Base-by-base conservation (phyloP, 768 basidiomycete genomes). In the Boletus insuetus region DNA sequence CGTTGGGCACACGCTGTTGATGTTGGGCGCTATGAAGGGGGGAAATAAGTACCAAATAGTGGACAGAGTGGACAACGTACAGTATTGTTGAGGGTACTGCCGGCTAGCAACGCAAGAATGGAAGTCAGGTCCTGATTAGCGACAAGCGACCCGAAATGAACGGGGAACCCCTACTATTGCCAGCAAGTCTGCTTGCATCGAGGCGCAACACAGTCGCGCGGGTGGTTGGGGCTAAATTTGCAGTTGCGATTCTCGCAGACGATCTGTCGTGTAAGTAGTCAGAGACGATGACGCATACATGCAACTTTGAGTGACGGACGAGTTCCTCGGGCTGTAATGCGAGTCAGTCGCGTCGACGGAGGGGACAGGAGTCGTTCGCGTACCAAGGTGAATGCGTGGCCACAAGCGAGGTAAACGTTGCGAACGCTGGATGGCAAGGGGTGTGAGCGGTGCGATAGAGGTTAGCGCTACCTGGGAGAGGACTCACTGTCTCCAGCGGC, bases 211-310 rank as follows among this genome's bases (percentile, higher is more conserved):
- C 82, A 83, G 35, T 62, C 66, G 1, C 54, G 53, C 0, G 80
- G 79, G 57, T 85, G 84, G 50, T 68, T 72, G 0, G 82, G 75
- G 48, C 83, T 84, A 62, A 84, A 83, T 53, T 72, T 81, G 69
- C 85, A 86, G 43, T 69, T 71, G 32, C 59, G 56, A 52, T 66
- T 73, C 12, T 76, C 71, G 66, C 83, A 84, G 39, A 63, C 56
- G 41, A 82, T 67, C 83, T 84, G 64, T 38, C n/a, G 24, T n/a
- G 20, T 11, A 43, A 42, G 44, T 26, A 22, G 44, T 67, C 32
- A 61, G 63, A 37, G 47, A 43, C 19, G 38, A 24, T 46, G 55
- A 46, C 24, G 37, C 35, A 16, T 19, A 35, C 24, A 41, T 34
- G 43, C 9, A 43, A 26, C 10, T 13, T 13, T 29, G 20, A 9